Base-by-base conservation (phyloP, 2,329 filamentous ascomycete genomes). In the Stagonosporopsis cucurbitacearum region DNA sequence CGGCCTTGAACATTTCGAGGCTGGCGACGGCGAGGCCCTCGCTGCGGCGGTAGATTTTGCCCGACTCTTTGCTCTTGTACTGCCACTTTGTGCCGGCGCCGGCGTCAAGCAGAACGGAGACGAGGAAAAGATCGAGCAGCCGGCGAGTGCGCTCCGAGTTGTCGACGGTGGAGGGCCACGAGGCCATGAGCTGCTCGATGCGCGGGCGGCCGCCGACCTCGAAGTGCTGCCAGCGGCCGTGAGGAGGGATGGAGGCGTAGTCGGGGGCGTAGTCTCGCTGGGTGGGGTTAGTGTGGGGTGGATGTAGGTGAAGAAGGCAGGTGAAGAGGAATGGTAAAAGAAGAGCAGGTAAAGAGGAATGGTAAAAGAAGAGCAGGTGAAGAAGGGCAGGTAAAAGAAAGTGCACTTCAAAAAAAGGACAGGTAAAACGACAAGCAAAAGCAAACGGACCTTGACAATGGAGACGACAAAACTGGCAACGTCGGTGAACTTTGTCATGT, bases 1-100 rank as follows among this genome's bases (percentile, higher is more conserved):
- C 95, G 13, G 85, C 82, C 78, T 96, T 96, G 84, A 96, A 97
- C 93, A 97, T 96, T 66, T 97, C 93, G 66, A 89, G 71, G 72
- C 85, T 88, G 39, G 87, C 87, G 9, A 89, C 87, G 8, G 93
- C 93, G 51, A 97, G 82, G 8, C 93, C 93, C 75, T 97, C 95
- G 58, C 92, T 96, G 46, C 95, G 87, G 48, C 86, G 83, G 77
- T 94, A 98, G 36, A 89, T 76, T 59, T 88, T 89, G 53, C 91
- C 92, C 62, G 92, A 96, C 71, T 96, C 92, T 60, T 88, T 88
- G 72, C 92, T 96, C 80, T 91, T 95, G 79, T 96, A 99, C 65
- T 87, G 88, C 95, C 95, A 99, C 63, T 86, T 84, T 2, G 87
- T 94, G 36, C 95, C 95, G 2, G 95, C 92, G 36, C 95, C 95